phyloP scores from a whole-genome alignment of 768 basidiomycete species.

The Lentinula aciculospora region DNA sequence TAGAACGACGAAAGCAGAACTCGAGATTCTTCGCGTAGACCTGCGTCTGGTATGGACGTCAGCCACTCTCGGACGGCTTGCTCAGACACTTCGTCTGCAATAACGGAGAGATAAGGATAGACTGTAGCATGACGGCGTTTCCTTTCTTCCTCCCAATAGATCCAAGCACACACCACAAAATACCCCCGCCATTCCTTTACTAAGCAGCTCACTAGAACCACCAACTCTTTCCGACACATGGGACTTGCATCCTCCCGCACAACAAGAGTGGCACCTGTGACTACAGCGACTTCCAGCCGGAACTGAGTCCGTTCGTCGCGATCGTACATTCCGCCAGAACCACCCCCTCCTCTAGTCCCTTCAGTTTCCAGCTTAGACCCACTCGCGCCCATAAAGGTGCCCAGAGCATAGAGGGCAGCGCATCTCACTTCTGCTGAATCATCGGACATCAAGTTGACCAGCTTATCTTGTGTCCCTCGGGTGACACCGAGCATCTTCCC shows the following conservation, averaged over 20 bases:
- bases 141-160: constrained; percentile 90
- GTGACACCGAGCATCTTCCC: constrained; percentile 82
- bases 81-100: constrained; percentile 69
- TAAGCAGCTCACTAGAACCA: constrained; percentile 86
- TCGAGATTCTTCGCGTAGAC: constrained; percentile 68
- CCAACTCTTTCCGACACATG: constrained; percentile 91
- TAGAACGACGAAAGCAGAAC: constrained; percentile 89
- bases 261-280: constrained; percentile 81
- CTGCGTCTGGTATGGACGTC: constrained; percentile 58
- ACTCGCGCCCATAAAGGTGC: constrained; percentile 89
- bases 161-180: constrained; percentile 92
- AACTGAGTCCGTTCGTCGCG: constrained; percentile 77
- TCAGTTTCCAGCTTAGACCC: constrained; percentile 54
- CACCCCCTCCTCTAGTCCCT: constrained; percentile 71
- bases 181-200: constrained; percentile 97
- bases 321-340: constrained; percentile 75
- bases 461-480: constrained; percentile 72
- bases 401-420: constrained; percentile 86
- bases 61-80: constrained; percentile 78
- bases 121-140: constrained; percentile 44
- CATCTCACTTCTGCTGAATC: constrained; percentile 91
- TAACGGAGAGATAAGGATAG: constrained; percentile 24
- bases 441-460: constrained; percentile 75
- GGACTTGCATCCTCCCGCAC: constrained; percentile 94
- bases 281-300: constrained; percentile 87